Evolutionary conservation across 768 basidiomycete genomes (phyloP).

Genomic region (Tulasnella sp.): DNA sequence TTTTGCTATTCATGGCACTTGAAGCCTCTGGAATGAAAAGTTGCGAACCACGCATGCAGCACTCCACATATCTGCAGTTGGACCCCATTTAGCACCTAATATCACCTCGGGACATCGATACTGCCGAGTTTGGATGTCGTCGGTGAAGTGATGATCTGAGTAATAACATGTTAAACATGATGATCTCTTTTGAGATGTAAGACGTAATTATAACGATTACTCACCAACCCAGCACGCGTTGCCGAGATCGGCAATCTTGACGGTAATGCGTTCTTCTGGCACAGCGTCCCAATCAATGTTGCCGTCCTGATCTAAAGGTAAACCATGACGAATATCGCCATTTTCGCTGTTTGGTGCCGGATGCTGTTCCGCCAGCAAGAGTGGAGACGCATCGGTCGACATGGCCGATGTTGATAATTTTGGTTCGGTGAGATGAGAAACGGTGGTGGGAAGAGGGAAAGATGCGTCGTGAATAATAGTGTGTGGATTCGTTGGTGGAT

Average conservation of each 20-base stretch:
- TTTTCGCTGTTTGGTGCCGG: neutral
- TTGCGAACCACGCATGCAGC: conserved; percentile 43
- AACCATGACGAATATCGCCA: no score
- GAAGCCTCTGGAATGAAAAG: neutral
- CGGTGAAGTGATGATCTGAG: conserved; percentile 91
- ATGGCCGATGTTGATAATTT: conserved; percentile 23
- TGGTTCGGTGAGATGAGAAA: no score
- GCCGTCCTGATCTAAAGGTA: no score
- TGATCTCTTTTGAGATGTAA: conserved; percentile 10
- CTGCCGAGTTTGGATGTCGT: conserved; percentile 94
- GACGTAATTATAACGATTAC: conserved; percentile 21
- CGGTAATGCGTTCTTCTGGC: conserved; percentile 62
- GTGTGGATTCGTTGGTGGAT: conserved; percentile 21
- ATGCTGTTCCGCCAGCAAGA: conserved; percentile 1
- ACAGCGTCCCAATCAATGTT: conserved; percentile 8
- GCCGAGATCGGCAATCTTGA: conserved; percentile 97
- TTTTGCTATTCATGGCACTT: no score
- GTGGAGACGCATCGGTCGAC: conserved; percentile 23
- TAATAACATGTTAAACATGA: neutral
- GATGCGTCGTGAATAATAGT: no score
- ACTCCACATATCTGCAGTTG: conserved; percentile 94
- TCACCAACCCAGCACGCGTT: conserved; percentile 56
- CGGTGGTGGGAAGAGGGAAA: no score
- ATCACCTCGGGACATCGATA: conserved; percentile 98
- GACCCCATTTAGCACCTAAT: conserved; percentile 88